phyloP scores from a whole-genome alignment of 2,329 filamentous ascomycete species.

The Xylariales sp. region DNA sequence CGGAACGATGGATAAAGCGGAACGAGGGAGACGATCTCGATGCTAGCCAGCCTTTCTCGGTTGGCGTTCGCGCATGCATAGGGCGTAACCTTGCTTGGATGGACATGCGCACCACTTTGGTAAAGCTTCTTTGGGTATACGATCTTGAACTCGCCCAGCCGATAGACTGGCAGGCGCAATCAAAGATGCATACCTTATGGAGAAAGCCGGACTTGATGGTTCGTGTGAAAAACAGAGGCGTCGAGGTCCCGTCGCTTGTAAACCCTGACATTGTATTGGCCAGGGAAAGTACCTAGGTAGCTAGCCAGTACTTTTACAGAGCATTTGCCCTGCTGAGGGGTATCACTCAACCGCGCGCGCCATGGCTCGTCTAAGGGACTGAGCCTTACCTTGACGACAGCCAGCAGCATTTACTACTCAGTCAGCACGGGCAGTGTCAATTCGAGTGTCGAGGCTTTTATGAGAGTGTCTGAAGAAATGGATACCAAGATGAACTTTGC shows the following conservation, averaged over 20 bases:
- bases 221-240: constrained; percentile 13
- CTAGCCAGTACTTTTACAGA: too few species aligned
- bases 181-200: constrained; percentile 13
- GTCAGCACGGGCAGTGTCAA: too few species aligned
- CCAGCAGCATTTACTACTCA: too few species aligned
- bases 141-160: constrained; percentile 13
- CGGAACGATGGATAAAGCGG: constrained; percentile 32
- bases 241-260: not conserved
- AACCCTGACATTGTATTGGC: too few species aligned
- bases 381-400: too few species aligned
- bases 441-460: too few species aligned
- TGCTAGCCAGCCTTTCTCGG: constrained; percentile 35
- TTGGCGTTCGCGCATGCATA: constrained; percentile 30
- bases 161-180: constrained; percentile 18
- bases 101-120: constrained; percentile 6
- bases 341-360: too few species aligned
- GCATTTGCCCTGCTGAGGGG: too few species aligned
- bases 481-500: too few species aligned
- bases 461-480: too few species aligned
- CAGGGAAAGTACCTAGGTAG: too few species aligned
- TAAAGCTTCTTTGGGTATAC: constrained; percentile 20
- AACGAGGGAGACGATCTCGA: constrained; percentile 22
- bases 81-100: constrained; percentile 30
- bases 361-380: too few species aligned
- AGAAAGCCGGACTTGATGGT: constrained; percentile 18